A percentile compares a stretch with the other conserved stretches of the same genome.
phyloP scores from a whole-genome alignment of 352 stramenopile genomes.

The Globisporangium paddicum region DNA sequence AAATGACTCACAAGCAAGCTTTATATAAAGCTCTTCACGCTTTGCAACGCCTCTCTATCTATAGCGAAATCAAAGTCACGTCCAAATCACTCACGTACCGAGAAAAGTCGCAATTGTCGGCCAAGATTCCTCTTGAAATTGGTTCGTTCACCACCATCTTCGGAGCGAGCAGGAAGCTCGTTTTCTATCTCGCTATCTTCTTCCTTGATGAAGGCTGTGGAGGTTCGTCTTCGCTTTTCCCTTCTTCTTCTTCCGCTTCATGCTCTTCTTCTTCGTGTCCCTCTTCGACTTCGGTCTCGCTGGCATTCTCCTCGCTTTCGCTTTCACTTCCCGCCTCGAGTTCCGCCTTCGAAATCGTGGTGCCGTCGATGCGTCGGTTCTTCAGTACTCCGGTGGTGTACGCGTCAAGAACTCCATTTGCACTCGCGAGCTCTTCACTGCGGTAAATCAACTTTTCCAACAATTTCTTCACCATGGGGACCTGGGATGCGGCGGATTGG shows the following conservation, averaged over 20 bases:
- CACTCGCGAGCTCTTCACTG: slow-evolving; percentile 43
- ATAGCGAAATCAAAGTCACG: slow-evolving; percentile 3
- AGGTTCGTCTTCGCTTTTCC: slow-evolving; percentile 3
- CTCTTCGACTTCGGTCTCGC: slow-evolving; percentile 21
- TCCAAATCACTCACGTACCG: background rate
- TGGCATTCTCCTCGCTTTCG: slow-evolving; percentile 13
- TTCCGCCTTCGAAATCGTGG: slow-evolving; percentile 46
- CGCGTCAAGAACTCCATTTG: slow-evolving; percentile 50
- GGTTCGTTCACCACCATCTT: background rate
- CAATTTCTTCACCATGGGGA: slow-evolving; percentile 62
- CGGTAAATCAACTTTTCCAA: slow-evolving; percentile 57
- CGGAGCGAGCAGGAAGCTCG: background rate
- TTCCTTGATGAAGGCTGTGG: slow-evolving; percentile 5
- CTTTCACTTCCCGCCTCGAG: slow-evolving; percentile 18
- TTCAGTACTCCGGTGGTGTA: slow-evolving; percentile 64
- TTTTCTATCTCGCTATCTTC: slow-evolving; percentile 5
- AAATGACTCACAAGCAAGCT: background rate
- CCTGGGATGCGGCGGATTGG: slow-evolving; percentile 38
- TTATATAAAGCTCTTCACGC: background rate
- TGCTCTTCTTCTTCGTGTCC: slow-evolving; percentile 13
- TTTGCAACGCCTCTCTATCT: background rate
- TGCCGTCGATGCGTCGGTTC: slow-evolving; percentile 62
- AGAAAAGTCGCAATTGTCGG: slow-evolving; percentile 2
- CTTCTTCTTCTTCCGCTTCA: slow-evolving; percentile 10
- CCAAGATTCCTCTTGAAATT: background rate